Evolutionary conservation across 179 eudicot genomes (phyloP), one percentile per base, ranked within the genome.

Genomic region (Spinacia oleracea): DNA sequence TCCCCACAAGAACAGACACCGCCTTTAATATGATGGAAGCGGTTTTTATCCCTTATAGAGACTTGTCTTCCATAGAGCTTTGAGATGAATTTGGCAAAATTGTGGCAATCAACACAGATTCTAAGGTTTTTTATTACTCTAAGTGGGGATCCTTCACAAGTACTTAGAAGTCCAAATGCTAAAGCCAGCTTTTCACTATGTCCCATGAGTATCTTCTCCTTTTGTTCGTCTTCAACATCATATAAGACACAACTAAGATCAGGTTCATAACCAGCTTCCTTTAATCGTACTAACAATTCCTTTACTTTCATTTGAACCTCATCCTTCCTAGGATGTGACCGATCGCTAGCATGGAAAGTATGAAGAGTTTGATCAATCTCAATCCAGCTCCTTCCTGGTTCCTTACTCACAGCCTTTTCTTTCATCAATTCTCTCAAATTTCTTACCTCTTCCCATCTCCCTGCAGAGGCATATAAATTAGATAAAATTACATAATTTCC

Each of bases 71-170:
- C 78, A 72, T 80, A 86, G 11, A 84, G 6, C 73, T 76, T 86
- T 15, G 87, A 84, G 34, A 84, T 35, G 21, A 86, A 78, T 82
- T 86, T 86, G 20, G 87, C 87, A 68, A 82, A 86, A 73, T 86
- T 86, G 78, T 86, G 89, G 77, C 89, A 86, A 72, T 86, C 87
- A 32, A 86, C 89, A 82, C 87, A 86, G 58, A 86, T 82, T n/a
- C 89, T 59, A n/a, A 86, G 87, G 75, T 86, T 86, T 60, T 86
- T 86, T 6, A 86, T 86, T 16, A 86, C 87, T 74, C 86, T 79
- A 18, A 86, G 83, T 9, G 87, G 68, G 21, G 34, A 67, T 27
- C 87, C 82, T 34, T 78, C 83, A 20, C 75, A 73, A 34, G 87
- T 84, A 45, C 73, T 70, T 53, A 84, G 73, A 32, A 86, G 46